phyloP scores from a whole-genome alignment of 805 yeast genomes.

The Saturnispora silvae region DNA sequence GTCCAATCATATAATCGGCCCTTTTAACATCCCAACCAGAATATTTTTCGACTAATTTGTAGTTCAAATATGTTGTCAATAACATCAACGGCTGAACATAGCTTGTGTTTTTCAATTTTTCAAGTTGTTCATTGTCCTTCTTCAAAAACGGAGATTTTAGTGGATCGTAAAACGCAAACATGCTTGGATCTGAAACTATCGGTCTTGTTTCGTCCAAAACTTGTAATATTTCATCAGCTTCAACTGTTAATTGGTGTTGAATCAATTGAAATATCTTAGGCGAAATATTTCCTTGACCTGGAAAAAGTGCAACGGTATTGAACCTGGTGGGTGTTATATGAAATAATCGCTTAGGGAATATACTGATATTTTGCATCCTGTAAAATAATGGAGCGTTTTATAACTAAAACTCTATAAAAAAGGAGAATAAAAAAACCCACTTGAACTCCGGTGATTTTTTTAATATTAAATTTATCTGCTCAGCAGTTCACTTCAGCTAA shows the following conservation, averaged over 20 bases:
- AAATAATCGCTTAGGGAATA: background rate
- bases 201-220: conserved; percentile 1
- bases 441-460: no score
- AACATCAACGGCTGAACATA: conserved; percentile 13
- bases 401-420: no score
- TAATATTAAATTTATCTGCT: no score
- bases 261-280: conserved; percentile 9
- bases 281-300: conserved; percentile 25
- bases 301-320: conserved; percentile 16
- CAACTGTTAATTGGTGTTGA: conserved; percentile 8
- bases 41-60: conserved; percentile 12
- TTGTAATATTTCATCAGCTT: background rate
- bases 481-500: conserved; percentile 23
- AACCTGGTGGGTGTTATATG: background rate
- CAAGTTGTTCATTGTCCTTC: background rate
- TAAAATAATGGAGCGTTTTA: no score
- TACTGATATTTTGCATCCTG: no score
- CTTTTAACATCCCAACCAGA: conserved; percentile 13
- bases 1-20: conserved; percentile 24
- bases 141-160: conserved; percentile 1
- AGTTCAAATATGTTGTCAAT: conserved; percentile 17
- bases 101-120: conserved; percentile 6
- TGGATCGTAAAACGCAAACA: conserved; percentile 5
- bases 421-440: no score
- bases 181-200: conserved; percentile 3